Evolutionary conservation across 2,329 filamentous ascomycete species (phyloP), one percentile per base, ranked within the genome.

Genomic region (Plectosphaerella plurivora): DNA sequence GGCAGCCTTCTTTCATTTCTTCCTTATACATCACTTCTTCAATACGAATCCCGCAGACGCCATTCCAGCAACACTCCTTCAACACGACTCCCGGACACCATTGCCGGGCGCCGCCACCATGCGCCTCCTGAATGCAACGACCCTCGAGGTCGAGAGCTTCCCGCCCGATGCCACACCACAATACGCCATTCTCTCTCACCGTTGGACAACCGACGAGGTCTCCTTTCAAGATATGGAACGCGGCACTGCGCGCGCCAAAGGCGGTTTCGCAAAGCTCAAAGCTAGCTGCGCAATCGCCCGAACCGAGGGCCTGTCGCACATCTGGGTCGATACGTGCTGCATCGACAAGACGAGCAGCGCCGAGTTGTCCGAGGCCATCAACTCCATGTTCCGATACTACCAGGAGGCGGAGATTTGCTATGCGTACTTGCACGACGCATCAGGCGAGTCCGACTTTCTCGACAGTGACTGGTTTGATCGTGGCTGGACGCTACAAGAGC

Each of bases 51-150:
- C 9, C 28, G 28, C 28, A 4, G 28, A 22, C 5, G 22, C 22
- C 22, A 22, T 22, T 22, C 22, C 28, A 10, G 28, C 28, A 33
- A 10, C 28, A 33, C 7, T 10, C 5, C 25, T 28, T 28, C 10
- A 5, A 5, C 25, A 10, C 10, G 25, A 5, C 25, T 5, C 25
- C 5, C 25, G 25, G 10, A 28, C 5, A 28, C 10, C 10, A 10
- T 28, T 28, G 25, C 25, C 25, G 25, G 25, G 25, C 25, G 24
- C n/a, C 11, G 5, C 15, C 22, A 16, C 8, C n/a, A 97, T 47
- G 45, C 28, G 45, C n/a, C 45, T 47, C 15, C 22, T 35, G 8
- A n/a, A 35, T 16, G 15, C 15, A 8, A 20, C 16, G 18, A 35
- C 45, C 25, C 45, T 47, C 15, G 6, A 35, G 25, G 24, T 36